Conservation (phyloP, 345 rosid genomes). For the Arabidopsis thaliana region TAIR10.1 NC_003074.8:7633001-7633500, state of each 20-base stretch:
- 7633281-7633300: slow-evolving; percentile 39
- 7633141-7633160: not conserved
- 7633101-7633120: not conserved
- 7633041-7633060: not conserved
- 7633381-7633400: slow-evolving; percentile 34
- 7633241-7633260: not conserved
- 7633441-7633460: not conserved
- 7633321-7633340: not conserved
- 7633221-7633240: too few species aligned
- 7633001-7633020: too few species aligned
- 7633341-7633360: not conserved
- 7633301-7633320: slow-evolving; percentile 44
- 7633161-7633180: too few species aligned
- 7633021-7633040: too few species aligned
- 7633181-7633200: too few species aligned
- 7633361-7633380: slow-evolving; percentile 11
- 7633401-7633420: slow-evolving; percentile 15
- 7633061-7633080: not conserved
- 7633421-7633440: slow-evolving; percentile 12
- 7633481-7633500: slow-evolving; percentile 10
- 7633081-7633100: slow-evolving; percentile 13
- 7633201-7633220: too few species aligned
- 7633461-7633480: slow-evolving; percentile 17
- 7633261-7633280: slow-evolving; percentile 19
- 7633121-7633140: not conserved